Conservation (phyloP, 2,329 filamentous ascomycete species). For the Aspergillus sp. region DNA sequence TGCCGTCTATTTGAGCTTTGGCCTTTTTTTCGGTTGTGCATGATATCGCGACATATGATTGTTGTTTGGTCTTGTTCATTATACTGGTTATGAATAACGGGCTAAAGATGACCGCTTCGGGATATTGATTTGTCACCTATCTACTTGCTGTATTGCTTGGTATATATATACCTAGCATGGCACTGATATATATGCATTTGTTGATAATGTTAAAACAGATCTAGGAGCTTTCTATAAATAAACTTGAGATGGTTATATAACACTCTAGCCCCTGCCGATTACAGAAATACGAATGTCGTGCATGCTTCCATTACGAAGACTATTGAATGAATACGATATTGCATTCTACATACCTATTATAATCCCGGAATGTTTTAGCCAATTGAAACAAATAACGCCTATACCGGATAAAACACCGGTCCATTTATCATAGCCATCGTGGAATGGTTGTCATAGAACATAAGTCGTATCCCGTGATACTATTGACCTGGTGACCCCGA, state of each 20-base stretch:
- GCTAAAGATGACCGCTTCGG: neutral
- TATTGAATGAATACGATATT: neutral
- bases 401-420: neutral
- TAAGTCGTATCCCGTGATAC: conserved; percentile 13
- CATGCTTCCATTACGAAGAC: neutral
- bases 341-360: neutral
- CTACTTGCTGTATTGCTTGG: neutral
- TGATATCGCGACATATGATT: neutral
- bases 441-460: conserved; percentile 65
- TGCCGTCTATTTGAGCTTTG: neutral
- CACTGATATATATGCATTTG: neutral
- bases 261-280: neutral
- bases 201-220: neutral
- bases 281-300: neutral
- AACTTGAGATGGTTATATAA: neutral
- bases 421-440: conserved; percentile 47
- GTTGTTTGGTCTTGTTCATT: neutral
- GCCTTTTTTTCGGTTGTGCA: neutral
- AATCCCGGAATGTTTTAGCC: neutral
- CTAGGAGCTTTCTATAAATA: neutral
- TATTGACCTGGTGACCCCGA: neutral
- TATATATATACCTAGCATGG: neutral
- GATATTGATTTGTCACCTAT: neutral
- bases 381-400: neutral
- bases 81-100: neutral